Evolutionary conservation across 176 grass and related monocot species (phyloP), one percentile per base, ranked within the genome.

Genomic region (Eragrostis curvula): DNA sequence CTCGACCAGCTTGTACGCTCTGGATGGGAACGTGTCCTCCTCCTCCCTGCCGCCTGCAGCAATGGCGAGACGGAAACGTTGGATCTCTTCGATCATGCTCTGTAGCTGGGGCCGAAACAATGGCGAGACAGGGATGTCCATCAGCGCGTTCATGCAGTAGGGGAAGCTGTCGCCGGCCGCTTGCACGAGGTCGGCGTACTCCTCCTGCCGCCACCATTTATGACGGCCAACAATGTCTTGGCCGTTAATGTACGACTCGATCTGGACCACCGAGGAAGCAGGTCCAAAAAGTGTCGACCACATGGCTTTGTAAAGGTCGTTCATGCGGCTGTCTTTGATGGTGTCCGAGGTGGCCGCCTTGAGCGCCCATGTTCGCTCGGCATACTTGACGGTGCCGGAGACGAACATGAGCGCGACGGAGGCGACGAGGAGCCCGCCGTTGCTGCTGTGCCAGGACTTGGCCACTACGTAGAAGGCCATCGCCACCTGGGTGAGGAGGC

Each of bases 321-420:
- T 14, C 50, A 24, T 51, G 78, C 32, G 57, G 28, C 0, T 14
- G 18, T 2, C 84, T 9, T 42, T 79, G 60, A 39, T 64, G 4
- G 30, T 5, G 3, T 78, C 41, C 25, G 81, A 11, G 53, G 59
- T 75, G 39, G 86, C 81, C 21, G 68, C 60, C 25, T 24, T 51
- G 44, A 92, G 90, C n/a, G 77, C 75, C 66, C 29, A 79, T 12
- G 90, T 92, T 29, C 90, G 17, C 30, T 55, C 81, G 12, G 80
- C 84, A n/a, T 66, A 66, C 63, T 66, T 66, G 63, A 66, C 3
- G 32, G 63, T 66, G 0, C 63, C 63, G 2, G 63, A 66, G 63
- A 66, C 30, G 3, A 66, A 66, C 63, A 66, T 41, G 30, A 66
- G 63, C 30, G 2, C 32, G 32, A 36, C 32, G 2, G 32, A 4